Evolutionary conservation across 1,284 basidiomycete species (phyloP), one percentile per base, ranked within the genome.

Genomic region (Microbotryum intermedium): DNA sequence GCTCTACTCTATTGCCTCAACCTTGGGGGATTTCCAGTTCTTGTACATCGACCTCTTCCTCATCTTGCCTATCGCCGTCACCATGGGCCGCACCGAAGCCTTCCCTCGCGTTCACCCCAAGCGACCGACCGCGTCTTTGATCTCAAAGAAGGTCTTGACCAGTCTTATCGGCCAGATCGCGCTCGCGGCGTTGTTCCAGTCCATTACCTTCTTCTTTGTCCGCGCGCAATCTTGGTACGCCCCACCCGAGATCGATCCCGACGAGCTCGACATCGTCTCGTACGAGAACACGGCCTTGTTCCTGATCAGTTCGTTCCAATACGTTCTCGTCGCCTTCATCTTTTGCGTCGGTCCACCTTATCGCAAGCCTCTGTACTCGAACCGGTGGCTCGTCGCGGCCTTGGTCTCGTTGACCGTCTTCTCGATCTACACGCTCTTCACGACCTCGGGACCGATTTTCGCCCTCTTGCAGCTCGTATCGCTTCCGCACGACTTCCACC

Each of bases 301-400:
- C 78, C 77, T 97, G 68, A 81, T 97, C 53, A 97, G 93, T 4
- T 94, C 90, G 65, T 98, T 97, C 83, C 95, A 98, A 77, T 99
- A 99, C 76, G 90, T 98, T 68, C 80, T 97, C 46, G 90, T 97
- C 9, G 94, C 93, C 13, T 92, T 86, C 1, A 90, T 97, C 0
- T 99, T 98, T 77, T 93, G 88, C 73, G 97, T 97, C 67, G 95
- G 95, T 0, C 92, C 93, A 13, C 95, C 95, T 2, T 98, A 94
- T 76, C 84, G 95, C 56, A 87, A 88, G 75, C 83, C 91, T 18
- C 90, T 98, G 79, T 94, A 87, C 82, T 90, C 92, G 9, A 99
- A 99, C 73, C 83, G 91, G 34, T 85, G 85, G 79, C 79, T 94
- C 63, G 85, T 95, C 81, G 73, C 81, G 57, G 63, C 60, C 21